A percentile compares a stretch with the other conserved stretches of the same genome.
These are phyloP conservation scores for Arabis alpina DNA, from an alignment of 345 rosid species.

Conservation along the genomic window DNA sequence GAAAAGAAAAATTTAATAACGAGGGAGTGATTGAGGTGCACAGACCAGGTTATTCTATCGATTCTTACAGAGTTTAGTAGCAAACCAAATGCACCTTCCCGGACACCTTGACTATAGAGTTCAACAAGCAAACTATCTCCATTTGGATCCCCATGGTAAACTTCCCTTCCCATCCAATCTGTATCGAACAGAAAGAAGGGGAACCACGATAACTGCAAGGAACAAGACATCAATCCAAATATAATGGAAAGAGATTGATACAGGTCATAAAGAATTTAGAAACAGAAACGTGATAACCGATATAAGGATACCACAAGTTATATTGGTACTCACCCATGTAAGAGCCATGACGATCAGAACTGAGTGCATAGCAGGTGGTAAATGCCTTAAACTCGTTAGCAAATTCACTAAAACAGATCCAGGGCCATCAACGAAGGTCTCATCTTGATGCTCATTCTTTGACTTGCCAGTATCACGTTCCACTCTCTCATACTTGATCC, in stretches of 20 bases:
- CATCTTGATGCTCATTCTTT: constrained; percentile 52
- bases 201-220: constrained; percentile 93
- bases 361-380: constrained; percentile 91
- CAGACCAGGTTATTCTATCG: constrained; percentile 9
- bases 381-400: constrained; percentile 92
- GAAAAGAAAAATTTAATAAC: constrained; percentile 20
- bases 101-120: constrained; percentile 84
- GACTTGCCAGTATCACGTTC: constrained; percentile 50
- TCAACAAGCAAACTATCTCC: constrained; percentile 57
- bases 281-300: constrained; percentile 1
- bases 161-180: constrained; percentile 99
- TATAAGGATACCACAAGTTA: constrained; percentile 4
- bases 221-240: constrained; percentile 27
- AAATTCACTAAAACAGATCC: constrained; percentile 91
- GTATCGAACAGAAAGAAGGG: constrained; percentile 97
- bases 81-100: constrained; percentile 99
- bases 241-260: neutral
- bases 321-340: constrained; percentile 73
- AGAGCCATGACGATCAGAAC: constrained; percentile 96
- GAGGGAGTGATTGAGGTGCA: neutral
- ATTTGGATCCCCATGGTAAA: constrained; percentile 89
- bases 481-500: constrained; percentile 43
- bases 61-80: constrained; percentile 98
- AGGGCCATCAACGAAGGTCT: constrained; percentile 70
- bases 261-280: too few species aligned